phyloP scores from a whole-genome alignment of 345 rosid genomes.

The Arabis hirsuta region DNA sequence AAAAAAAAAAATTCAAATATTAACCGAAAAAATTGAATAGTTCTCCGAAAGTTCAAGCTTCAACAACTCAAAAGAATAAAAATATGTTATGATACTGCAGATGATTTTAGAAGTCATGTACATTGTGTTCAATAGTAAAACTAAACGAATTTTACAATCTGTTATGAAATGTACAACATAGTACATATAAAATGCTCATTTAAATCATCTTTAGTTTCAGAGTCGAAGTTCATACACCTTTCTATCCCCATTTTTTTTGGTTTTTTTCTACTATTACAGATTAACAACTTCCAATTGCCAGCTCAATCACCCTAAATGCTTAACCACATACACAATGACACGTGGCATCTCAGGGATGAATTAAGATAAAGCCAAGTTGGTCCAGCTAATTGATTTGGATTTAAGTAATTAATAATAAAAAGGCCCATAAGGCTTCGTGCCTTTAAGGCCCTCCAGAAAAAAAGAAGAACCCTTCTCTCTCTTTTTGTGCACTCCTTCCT shows the following conservation, averaged over 20 bases:
- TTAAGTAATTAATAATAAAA: conserved; percentile 8
- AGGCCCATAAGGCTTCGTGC: conserved; percentile 41
- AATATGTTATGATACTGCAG: not conserved
- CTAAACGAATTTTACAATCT: not conserved
- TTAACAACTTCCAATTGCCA: too few relatives aligned
- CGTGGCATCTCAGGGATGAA: not conserved
- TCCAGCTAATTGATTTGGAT: conserved; percentile 16
- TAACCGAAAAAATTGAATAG: not conserved
- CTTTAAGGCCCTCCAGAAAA: conserved; percentile 17
- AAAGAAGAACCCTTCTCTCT: conserved; percentile 1
- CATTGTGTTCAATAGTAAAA: not conserved
- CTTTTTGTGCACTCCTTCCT: conserved; percentile 3
- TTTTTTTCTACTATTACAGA: too few relatives aligned
- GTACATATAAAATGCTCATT: too few relatives aligned
- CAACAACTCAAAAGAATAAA: not conserved
- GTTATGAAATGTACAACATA: too few relatives aligned
- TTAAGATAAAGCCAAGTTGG: conserved; percentile 9
- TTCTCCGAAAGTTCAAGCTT: not conserved
- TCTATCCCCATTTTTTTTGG: too few relatives aligned
- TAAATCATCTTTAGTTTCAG: too few relatives aligned
- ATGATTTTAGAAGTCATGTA: not conserved
- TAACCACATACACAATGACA: not conserved
- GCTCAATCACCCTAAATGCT: too few relatives aligned
- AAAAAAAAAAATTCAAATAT: too few relatives aligned
- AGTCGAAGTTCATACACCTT: too few relatives aligned